These are phyloP conservation scores for Adansonia digitata DNA, from an alignment of 345 rosid species.

Conservation along the genomic window DNA sequence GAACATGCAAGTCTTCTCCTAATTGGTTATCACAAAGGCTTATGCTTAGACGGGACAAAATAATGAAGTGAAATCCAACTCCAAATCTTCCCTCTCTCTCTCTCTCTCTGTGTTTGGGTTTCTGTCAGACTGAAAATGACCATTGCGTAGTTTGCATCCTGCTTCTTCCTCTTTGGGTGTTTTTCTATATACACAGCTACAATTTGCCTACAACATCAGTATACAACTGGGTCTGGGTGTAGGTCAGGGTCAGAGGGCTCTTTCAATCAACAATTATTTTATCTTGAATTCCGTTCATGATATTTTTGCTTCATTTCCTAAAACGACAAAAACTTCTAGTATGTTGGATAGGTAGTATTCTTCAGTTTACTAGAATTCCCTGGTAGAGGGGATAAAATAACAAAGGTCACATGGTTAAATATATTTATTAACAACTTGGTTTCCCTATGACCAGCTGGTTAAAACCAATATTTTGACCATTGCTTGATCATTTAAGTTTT, in stretches of 20 bases:
- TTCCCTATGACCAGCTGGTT: background rate
- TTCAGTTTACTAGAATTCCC: background rate
- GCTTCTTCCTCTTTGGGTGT: background rate
- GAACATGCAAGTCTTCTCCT: background rate
- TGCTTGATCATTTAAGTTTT: no score
- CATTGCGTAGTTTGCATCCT: background rate
- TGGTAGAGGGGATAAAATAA: background rate
- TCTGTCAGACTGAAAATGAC: constrained; percentile 1
- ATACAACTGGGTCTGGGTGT: background rate
- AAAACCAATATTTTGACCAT: no score
- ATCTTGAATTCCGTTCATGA: background rate
- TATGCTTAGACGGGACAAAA: background rate
- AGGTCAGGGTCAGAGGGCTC: no score
- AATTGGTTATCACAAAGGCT: background rate
- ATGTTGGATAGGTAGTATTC: background rate
- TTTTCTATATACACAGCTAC: background rate
- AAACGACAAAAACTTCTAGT: background rate
- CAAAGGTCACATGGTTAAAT: background rate
- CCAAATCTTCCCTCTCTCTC: background rate
- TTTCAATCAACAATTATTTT: background rate
- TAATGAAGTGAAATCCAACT: background rate
- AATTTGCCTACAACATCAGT: background rate
- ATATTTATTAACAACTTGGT: background rate
- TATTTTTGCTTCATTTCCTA: background rate
- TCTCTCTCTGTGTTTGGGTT: background rate